Percentiles rank a stretch among this genome's conserved stretches.
These are phyloP conservation scores for Russula foetens DNA, from an alignment of 768 basidiomycete species.

Conservation along the genomic window DNA sequence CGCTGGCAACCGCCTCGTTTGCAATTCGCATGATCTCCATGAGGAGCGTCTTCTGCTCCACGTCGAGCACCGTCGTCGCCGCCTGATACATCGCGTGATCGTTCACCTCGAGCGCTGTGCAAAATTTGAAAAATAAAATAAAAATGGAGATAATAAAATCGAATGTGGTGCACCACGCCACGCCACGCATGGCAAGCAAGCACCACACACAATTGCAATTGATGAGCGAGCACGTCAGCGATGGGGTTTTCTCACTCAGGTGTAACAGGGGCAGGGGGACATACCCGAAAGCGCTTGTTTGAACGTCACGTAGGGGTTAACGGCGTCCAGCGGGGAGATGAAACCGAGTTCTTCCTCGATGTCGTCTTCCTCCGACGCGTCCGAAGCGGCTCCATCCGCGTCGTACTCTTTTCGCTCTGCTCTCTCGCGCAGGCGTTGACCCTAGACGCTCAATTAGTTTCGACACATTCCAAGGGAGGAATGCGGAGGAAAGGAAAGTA, in stretches of 20 bases:
- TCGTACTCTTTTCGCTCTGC: slow-evolving; percentile 36
- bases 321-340: slow-evolving; percentile 73
- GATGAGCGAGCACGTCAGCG: slow-evolving; percentile 1
- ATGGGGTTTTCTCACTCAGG: neutral
- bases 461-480: neutral
- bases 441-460: slow-evolving; percentile 32
- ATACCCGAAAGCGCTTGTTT: slow-evolving; percentile 69
- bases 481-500: neutral
- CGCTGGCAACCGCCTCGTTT: neutral
- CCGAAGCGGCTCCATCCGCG: slow-evolving; percentile 20
- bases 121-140: no score
- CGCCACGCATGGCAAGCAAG: no score
- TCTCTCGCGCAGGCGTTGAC: slow-evolving; percentile 63
- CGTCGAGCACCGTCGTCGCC: slow-evolving; percentile 59
- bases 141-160: no score
- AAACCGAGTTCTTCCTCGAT: slow-evolving; percentile 82
- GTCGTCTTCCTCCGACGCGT: slow-evolving; percentile 38
- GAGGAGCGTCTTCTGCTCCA: slow-evolving; percentile 71
- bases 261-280: slow-evolving; percentile 20
- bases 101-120: slow-evolving; percentile 64
- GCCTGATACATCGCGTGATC: slow-evolving; percentile 61
- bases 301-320: slow-evolving; percentile 73
- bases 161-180: no score
- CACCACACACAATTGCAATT: no score
- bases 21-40: slow-evolving; percentile 71